phyloP scores from a whole-genome alignment of 352 stramenopile species.

The Discostella stelligera region DNA sequence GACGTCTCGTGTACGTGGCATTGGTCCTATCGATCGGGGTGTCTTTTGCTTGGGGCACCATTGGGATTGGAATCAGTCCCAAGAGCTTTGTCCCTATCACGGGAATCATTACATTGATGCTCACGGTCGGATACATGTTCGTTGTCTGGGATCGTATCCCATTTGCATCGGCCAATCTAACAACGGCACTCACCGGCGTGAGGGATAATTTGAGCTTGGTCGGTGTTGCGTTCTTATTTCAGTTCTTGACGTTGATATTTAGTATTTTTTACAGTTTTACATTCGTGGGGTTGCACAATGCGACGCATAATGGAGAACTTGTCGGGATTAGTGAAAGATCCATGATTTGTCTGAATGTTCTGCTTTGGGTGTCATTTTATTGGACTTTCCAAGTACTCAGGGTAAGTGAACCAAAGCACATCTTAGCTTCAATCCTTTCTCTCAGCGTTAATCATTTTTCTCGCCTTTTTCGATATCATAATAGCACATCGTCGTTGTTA shows the following conservation, averaged over 20 bases:
- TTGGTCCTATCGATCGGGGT: slow-evolving; percentile 70
- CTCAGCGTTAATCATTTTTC: slow-evolving; percentile 1
- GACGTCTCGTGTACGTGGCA: slow-evolving; percentile 70
- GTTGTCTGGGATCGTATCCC: slow-evolving; percentile 76
- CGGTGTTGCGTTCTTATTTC: slow-evolving; percentile 66
- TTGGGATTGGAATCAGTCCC: slow-evolving; percentile 76
- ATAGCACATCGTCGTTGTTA: slow-evolving; percentile 76
- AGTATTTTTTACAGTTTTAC: slow-evolving; percentile 75
- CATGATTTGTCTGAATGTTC: slow-evolving; percentile 45
- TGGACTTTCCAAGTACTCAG: slow-evolving; percentile 78
- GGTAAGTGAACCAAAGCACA: slow-evolving; percentile 46
- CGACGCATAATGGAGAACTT: slow-evolving; percentile 57
- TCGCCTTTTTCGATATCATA: slow-evolving; percentile 13
- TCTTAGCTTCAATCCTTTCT: slow-evolving; percentile 14
- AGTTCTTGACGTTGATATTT: slow-evolving; percentile 62
- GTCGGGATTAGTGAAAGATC: slow-evolving; percentile 36
- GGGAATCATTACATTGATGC: slow-evolving; percentile 70
- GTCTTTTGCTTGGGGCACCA: slow-evolving; percentile 76
- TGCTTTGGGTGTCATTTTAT: slow-evolving; percentile 70
- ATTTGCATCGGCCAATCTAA: slow-evolving; percentile 72
- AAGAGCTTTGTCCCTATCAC: slow-evolving; percentile 75
- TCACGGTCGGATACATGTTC: slow-evolving; percentile 73
- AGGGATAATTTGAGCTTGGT: slow-evolving; percentile 61
- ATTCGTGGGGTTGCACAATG: slow-evolving; percentile 73
- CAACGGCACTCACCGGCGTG: slow-evolving; percentile 62